Conservation (phyloP, 1,284 basidiomycete species). For the Boletellus deceptivus region DNA sequence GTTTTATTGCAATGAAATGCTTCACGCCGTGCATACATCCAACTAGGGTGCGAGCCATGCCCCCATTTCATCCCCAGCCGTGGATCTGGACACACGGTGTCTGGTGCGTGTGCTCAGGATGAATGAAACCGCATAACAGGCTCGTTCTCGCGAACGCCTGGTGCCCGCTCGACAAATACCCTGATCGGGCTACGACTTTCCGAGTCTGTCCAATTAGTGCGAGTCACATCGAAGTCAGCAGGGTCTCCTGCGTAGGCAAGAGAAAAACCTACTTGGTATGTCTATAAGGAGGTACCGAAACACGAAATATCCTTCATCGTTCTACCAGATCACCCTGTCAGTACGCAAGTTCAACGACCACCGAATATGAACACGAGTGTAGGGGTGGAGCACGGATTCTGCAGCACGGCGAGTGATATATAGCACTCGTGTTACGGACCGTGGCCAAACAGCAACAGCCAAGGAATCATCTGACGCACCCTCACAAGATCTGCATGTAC, state of each 20-base stretch:
- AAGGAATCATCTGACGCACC: slow-evolving; percentile 42
- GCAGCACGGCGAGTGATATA: slow-evolving; percentile 1
- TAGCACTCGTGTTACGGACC: not conserved
- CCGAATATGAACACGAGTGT: slow-evolving; percentile 2
- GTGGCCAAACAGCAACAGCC: not conserved
- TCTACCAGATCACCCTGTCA: slow-evolving; percentile 41
- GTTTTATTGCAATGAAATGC: slow-evolving; percentile 24
- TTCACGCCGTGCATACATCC: slow-evolving; percentile 22
- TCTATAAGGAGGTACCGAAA: slow-evolving; percentile 77
- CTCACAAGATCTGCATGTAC: slow-evolving; percentile 75
- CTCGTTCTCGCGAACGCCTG: slow-evolving; percentile 68
- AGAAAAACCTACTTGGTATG: slow-evolving; percentile 62
- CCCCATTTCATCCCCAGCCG: slow-evolving; percentile 7
- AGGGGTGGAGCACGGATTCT: not conserved
- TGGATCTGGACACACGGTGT: slow-evolving; percentile 10
- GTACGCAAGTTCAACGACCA: slow-evolving; percentile 2
- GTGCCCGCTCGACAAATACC: slow-evolving; percentile 66
- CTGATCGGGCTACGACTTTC: slow-evolving; percentile 59
- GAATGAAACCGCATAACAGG: slow-evolving; percentile 66
- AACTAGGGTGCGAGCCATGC: slow-evolving; percentile 10
- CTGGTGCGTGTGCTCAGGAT: slow-evolving; percentile 23
- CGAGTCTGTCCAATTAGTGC: slow-evolving; percentile 47
- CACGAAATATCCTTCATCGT: slow-evolving; percentile 72
- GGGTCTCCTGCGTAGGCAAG: not conserved
- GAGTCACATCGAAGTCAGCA: slow-evolving; percentile 5